phyloP scores from a whole-genome alignment of 768 basidiomycete genomes.

The Kwoniella botswanensis region DNA sequence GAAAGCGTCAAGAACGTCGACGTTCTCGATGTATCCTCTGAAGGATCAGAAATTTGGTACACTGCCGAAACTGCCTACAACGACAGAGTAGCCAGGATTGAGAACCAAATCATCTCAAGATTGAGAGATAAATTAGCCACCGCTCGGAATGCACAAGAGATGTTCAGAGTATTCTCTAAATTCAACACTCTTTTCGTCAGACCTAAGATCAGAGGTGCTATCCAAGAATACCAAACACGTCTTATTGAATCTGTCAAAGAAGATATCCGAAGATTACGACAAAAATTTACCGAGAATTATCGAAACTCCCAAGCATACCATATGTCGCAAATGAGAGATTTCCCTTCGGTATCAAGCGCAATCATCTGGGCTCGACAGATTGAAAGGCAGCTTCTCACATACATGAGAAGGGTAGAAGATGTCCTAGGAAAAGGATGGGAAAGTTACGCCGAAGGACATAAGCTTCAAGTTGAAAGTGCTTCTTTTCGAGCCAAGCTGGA shows the following conservation, averaged over 20 bases:
- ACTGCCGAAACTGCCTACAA: conserved; percentile 97
- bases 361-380: conserved; percentile 99
- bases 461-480: conserved; percentile 85
- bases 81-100: conserved; percentile 93
- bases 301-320: conserved; percentile 93
- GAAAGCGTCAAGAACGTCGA: conserved; percentile 97
- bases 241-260: conserved; percentile 99
- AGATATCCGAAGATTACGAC: conserved; percentile 92
- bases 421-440: conserved; percentile 98
- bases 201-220: conserved; percentile 95
- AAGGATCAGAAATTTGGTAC: conserved; percentile 97
- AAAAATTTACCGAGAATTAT: conserved; percentile 98
- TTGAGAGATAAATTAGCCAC: conserved; percentile 90
- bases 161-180: conserved; percentile 98
- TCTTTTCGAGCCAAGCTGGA: conserved; percentile 97
- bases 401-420: conserved; percentile 99
- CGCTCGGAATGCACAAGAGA: conserved; percentile 96
- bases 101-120: conserved; percentile 96
- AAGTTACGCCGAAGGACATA: conserved; percentile 98
- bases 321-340: conserved; percentile 98
- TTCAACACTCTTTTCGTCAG: conserved; percentile 96
- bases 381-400: conserved; percentile 89
- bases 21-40: conserved; percentile 89
- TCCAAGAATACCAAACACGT: conserved; percentile 98
- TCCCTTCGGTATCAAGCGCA: conserved; percentile 96